These are phyloP conservation scores for Podospora bellae-mahoneyi DNA, from an alignment of 495 filamentous ascomycete species.

Conservation along the genomic window DNA sequence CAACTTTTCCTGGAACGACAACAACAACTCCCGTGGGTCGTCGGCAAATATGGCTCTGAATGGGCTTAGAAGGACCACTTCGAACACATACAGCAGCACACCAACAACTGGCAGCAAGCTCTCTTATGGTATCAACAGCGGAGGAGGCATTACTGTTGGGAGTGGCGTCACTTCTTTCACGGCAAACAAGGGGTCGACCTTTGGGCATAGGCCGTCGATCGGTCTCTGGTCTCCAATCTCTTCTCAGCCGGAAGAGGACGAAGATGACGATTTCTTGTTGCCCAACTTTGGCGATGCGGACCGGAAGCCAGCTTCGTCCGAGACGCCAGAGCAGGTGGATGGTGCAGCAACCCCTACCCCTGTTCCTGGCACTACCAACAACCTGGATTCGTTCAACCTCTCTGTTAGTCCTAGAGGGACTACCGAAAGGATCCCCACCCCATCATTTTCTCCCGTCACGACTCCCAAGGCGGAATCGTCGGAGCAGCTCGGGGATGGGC, in stretches of 20 bases:
- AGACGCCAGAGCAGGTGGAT: not conserved
- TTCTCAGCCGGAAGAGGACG: slow-evolving; percentile 31
- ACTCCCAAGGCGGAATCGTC: slow-evolving; percentile 14
- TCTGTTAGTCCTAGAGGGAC: slow-evolving; percentile 3
- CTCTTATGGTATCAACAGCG: slow-evolving; percentile 15
- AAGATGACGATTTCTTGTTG: slow-evolving; percentile 45
- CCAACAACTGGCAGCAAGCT: slow-evolving; percentile 6
- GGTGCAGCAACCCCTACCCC: not conserved
- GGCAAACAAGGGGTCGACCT: slow-evolving; percentile 21
- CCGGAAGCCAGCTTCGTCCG: slow-evolving; percentile 16
- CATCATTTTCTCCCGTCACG: slow-evolving; percentile 4
- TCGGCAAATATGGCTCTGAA: slow-evolving; percentile 34
- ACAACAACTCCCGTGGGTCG: slow-evolving; percentile 25
- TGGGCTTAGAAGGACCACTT: slow-evolving; percentile 32
- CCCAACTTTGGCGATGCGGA: slow-evolving; percentile 41
- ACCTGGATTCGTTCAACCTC: not conserved
- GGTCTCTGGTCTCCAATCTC: slow-evolving; percentile 39
- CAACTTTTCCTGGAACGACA: slow-evolving; percentile 33
- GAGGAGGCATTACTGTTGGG: slow-evolving; percentile 34
- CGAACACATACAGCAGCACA: slow-evolving; percentile 5
- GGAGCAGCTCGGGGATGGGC: slow-evolving; percentile 24
- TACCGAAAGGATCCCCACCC: not conserved
- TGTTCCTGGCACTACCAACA: not conserved
- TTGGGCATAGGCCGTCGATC: slow-evolving; percentile 28
- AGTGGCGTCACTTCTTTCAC: slow-evolving; percentile 36